Base-by-base conservation (phyloP, 208 protist species). In the Trypanosoma rangeli region DNA sequence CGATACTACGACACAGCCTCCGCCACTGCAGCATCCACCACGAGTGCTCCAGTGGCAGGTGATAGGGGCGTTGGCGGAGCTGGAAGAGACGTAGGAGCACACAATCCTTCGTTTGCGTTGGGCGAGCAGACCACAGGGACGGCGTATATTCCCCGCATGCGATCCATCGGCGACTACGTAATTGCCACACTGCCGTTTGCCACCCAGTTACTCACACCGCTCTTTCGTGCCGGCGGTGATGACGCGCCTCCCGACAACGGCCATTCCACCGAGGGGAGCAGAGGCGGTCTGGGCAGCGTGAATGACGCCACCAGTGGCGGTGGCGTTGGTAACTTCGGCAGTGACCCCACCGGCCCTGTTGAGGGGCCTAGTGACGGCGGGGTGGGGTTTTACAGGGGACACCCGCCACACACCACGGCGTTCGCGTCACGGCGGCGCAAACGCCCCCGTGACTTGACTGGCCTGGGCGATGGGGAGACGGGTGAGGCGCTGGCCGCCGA, bases 101-200 rank as follows among this genome's bases (percentile, higher is more conserved):
- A n/a, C n/a, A 57, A 33, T 31, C 12, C 24, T 29, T 31, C 29
- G 46, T 54, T 37, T 16, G 63, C 5, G 31, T 48, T 18, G 5
- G 15, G 18, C 55, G 42, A 31, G 12, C 12, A 54, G 3, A 26
- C 4, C 29, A 44, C 63, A 44, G 56, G 50, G 37, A 28, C 22
- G 5, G 56, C 44, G 55, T 72, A 72, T 44, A 72, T 72, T 56
- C 67, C 67, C 1, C 67, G 67, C 24, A 44, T 72, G 39, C 24
- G 33, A 31, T 46, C 44, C 16, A 31, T 56, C 44, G 58, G 39
- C 12, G 57, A 54, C 12, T 64, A 72, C 28, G 5, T 64, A 18
- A 46, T 57, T 24, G 67, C 67, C 3, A 56, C 57, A 0, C 29
- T 72, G 4, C 67, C 67, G 5, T 72, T 72, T 55, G 55, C 55